Evolutionary conservation across 306 rosid species (phyloP).

Genomic region (Casuarina equisetifolia): DNA sequence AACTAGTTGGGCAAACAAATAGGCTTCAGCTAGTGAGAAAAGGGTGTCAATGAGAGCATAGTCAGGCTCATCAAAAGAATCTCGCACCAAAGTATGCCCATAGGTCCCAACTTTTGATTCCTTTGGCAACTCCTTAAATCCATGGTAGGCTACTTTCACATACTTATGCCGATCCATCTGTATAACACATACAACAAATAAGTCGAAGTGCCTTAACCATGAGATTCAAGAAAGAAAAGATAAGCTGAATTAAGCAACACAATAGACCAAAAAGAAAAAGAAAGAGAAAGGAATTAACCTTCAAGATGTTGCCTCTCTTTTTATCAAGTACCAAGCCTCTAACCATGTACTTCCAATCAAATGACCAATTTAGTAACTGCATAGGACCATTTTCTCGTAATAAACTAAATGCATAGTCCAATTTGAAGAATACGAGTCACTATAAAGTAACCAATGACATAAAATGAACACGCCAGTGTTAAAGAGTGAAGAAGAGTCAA

Average conservation of each 20-base stretch:
- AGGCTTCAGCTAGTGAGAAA: conserved; percentile 93
- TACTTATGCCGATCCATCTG: conserved; percentile 99
- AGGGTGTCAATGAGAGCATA: conserved; percentile 94
- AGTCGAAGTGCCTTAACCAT: conserved; percentile 21
- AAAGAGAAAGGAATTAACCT: conserved; percentile 48
- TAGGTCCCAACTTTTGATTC: conserved; percentile 90
- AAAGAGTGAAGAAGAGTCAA: not conserved
- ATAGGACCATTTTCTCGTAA: conserved; percentile 28
- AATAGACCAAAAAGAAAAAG: not conserved
- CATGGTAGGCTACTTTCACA: conserved; percentile 98
- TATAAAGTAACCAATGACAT: not conserved
- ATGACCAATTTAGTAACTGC: conserved; percentile 85
- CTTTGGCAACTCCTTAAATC: conserved; percentile 85
- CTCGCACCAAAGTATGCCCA: conserved; percentile 80
- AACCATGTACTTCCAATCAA: conserved; percentile 96
- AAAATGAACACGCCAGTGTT: not conserved
- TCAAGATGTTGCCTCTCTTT: conserved; percentile 94
- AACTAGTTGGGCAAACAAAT: conserved; percentile 92
- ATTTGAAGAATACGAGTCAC: conserved; percentile 8
- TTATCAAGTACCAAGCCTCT: conserved; percentile 98
- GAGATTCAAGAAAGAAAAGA: conserved; percentile 9
- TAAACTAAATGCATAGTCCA: conserved; percentile 24
- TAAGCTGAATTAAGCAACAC: not conserved
- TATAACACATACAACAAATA: conserved; percentile 25
- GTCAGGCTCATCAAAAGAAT: conserved; percentile 95